Evolutionary conservation across 805 yeast species (phyloP).

Genomic region (Ogataea thermomethanolica): DNA sequence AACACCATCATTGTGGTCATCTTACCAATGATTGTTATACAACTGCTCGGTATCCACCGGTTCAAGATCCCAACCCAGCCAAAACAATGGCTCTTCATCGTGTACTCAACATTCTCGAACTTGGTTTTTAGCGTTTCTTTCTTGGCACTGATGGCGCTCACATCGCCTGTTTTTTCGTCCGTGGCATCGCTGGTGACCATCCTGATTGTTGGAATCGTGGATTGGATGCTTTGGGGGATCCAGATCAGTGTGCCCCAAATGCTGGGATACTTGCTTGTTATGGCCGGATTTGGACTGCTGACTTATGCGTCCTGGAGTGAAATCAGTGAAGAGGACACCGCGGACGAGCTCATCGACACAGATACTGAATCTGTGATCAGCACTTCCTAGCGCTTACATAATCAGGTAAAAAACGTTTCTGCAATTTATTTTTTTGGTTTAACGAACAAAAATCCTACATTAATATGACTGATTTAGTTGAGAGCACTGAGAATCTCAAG

Average conservation of each 20-base stretch:
- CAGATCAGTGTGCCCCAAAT: conserved; percentile 53
- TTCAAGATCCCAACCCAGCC: conserved; percentile 50
- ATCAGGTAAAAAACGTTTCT: conserved; percentile 6
- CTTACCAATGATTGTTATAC: conserved; percentile 44
- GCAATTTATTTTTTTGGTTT: neutral
- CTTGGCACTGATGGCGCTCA: conserved; percentile 73
- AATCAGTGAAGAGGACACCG: conserved; percentile 41
- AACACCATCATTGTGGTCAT: conserved; percentile 51
- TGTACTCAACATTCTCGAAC: conserved; percentile 58
- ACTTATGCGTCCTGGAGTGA: conserved; percentile 66
- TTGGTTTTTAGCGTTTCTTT: conserved; percentile 68
- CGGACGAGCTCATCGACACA: conserved; percentile 32
- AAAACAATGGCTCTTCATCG: conserved; percentile 42
- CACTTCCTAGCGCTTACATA: neutral
- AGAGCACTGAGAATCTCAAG: conserved; percentile 7
- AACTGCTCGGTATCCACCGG: conserved; percentile 52
- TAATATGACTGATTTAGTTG: conserved; percentile 5
- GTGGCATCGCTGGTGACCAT: conserved; percentile 64
- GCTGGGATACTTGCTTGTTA: conserved; percentile 65
- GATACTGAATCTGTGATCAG: conserved; percentile 33
- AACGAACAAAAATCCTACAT: neutral
- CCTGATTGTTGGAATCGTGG: conserved; percentile 72
- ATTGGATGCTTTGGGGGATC: conserved; percentile 64
- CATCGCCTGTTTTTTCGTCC: conserved; percentile 79
- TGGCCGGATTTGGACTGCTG: conserved; percentile 64